Conservation (phyloP, 73 alveolate species). For the Uronychia setigera region DNA sequence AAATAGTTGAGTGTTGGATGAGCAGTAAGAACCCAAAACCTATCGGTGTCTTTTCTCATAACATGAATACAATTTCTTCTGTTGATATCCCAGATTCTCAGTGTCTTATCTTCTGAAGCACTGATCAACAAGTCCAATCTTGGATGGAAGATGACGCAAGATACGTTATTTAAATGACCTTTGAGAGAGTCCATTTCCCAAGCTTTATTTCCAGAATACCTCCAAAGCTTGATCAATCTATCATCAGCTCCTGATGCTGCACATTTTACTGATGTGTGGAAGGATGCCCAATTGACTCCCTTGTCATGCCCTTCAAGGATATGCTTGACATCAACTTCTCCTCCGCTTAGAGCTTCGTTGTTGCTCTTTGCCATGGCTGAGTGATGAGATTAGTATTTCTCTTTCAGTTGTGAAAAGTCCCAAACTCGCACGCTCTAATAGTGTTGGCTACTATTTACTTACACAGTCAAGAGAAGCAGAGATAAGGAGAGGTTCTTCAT, state of each 20-base stretch:
- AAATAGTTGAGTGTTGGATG: slow-evolving; percentile 88
- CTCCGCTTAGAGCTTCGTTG: slow-evolving; percentile 76
- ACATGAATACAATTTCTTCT: slow-evolving; percentile 81
- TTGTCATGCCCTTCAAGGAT: slow-evolving; percentile 94
- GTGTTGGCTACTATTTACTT: too few relatives aligned
- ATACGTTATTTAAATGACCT: slow-evolving; percentile 96
- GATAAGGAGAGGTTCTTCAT: slow-evolving; percentile 94
- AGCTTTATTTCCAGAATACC: slow-evolving; percentile 85
- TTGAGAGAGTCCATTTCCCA: slow-evolving; percentile 96
- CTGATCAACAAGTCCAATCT: slow-evolving; percentile 83
- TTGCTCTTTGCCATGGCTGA: slow-evolving; percentile 47
- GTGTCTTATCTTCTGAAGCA: slow-evolving; percentile 92
- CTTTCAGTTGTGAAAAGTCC: slow-evolving; percentile 95
- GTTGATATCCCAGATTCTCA: slow-evolving; percentile 96
- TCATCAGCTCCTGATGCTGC: slow-evolving; percentile 97
- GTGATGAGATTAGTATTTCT: slow-evolving; percentile 74
- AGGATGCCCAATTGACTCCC: slow-evolving; percentile 98
- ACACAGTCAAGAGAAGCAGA: slow-evolving; percentile 93
- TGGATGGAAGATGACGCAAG: slow-evolving; percentile 93
- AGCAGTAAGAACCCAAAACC: slow-evolving; percentile 96
- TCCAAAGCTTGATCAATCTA: slow-evolving; percentile 92
- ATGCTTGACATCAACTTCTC: slow-evolving; percentile 95
- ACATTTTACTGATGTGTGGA: slow-evolving; percentile 86
- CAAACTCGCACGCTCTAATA: slow-evolving; percentile 97
- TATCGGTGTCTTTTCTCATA: slow-evolving; percentile 91